Conservation (phyloP, 2,329 filamentous ascomycete species). For the Ophiostoma sp. region DNA sequence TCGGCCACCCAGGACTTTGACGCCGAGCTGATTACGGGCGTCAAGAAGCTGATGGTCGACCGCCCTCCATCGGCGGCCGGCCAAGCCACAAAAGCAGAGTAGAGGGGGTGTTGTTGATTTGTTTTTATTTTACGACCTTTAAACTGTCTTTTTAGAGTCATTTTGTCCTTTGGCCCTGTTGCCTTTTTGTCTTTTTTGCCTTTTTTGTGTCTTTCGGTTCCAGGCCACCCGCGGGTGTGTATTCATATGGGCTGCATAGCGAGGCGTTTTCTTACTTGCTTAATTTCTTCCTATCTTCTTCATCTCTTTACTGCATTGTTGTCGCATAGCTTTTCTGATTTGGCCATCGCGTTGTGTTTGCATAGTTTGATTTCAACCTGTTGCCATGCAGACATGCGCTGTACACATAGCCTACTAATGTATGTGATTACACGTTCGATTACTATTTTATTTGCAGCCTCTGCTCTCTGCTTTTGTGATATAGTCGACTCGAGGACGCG, state of each 20-base stretch:
- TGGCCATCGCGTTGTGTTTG: background rate
- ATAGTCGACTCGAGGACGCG: background rate
- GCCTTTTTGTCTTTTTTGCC: background rate
- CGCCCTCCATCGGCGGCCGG: background rate
- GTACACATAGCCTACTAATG: background rate
- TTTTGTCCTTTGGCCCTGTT: background rate
- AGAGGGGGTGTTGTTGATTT: background rate
- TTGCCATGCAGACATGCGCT: conserved; percentile 5
- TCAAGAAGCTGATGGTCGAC: conserved; percentile 49
- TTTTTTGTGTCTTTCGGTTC: too few species aligned
- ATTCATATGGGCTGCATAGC: conserved; percentile 23
- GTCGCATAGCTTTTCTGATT: background rate
- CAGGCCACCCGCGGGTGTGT: background rate
- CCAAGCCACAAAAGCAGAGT: conserved; percentile 9
- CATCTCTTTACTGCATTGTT: background rate
- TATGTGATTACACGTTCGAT: background rate
- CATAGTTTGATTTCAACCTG: conserved; percentile 1
- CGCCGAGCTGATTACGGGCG: conserved; percentile 56
- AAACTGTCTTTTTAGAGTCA: background rate
- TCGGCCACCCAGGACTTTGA: conserved; percentile 42
- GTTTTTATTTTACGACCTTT: background rate
- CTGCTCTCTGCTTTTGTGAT: conserved; percentile 9
- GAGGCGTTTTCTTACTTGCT: conserved; percentile 24
- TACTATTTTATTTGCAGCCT: background rate
- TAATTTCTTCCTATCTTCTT: background rate